Base-by-base conservation (phyloP, 192 early-diverging fungal species). In the Mortierella claussenii region DNA sequence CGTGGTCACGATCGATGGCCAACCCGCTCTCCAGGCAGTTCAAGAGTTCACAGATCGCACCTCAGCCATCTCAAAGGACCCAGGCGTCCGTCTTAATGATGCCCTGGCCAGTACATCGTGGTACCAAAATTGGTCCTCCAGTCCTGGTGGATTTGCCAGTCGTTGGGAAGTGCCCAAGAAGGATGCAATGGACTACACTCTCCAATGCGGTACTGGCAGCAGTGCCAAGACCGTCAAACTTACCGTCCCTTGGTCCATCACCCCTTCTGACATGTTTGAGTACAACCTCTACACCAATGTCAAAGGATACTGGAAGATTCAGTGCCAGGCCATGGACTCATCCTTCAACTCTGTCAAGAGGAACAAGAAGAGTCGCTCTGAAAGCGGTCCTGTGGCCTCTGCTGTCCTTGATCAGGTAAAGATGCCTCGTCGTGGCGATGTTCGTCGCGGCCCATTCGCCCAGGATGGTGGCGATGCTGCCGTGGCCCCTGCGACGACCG, bases 31-130 rank as follows among this genome's bases (percentile, higher is more conserved):
- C 21, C 33, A 79, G 9, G 61, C 47, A 33, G 47, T 79, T 33
- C 67, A 64, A 4, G 27, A 59, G 1, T 79, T 65, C 42, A 60
- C 78, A 13, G 67, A 69, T 42, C 61, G 57, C 17, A 42, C 48
- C 20, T 59, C 68, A 1, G 62, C 52, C 32, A 33, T 70, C 42
- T 79, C 78, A n/a, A 79, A 79, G 59, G 78, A 79, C 40, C 78
- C 63, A 27, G 67, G 68, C 26, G 78, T 79, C 37, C 68, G 78
- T n/a, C 58, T 79, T 18, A 70, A 69, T 36, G 57, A 70, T 40
- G 62, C 68, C 30, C 52, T 79, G 11, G 62, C 61, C 4, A 51
- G 46, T n/a, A 55, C 52, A 4, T 64, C 60, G 15, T 71, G 69
- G 69, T 23, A 50, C n/a, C 17, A 48, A 0, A 36, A 58, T 21